Evolutionary conservation across 306 rosid genomes (phyloP), one percentile per base, ranked within the genome.

Genomic region (Cicer pinnatifidum): DNA sequence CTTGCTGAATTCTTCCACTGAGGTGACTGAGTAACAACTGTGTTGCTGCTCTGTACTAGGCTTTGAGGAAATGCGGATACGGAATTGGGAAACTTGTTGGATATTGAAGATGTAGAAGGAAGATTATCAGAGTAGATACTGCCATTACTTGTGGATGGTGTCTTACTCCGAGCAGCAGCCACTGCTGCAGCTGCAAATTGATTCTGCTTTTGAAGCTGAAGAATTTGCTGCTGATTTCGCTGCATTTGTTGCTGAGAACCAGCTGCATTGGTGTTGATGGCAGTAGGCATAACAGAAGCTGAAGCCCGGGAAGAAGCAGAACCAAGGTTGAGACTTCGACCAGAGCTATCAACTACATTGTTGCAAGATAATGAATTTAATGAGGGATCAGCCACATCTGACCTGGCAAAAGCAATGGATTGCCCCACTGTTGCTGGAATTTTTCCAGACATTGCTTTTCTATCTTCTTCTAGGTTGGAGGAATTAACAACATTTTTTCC

Each of bases 1-100:
- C 93, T 84, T 11, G 58, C 76, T 73, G 96, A 72, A 80, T 77
- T 95, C 78, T 95, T 95, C 99, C 97, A 92, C 83, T 90, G 99
- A 67, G 96, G 75, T 62, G 97, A 87, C 60, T 95, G 97, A 57
- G 88, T 73, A 63, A 91, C 89, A 75, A 90, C 89, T 66, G 87
- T 78, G 87, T 79, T 77, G 78, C 80, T 82, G 78, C 91, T 81
- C 75, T 89, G 97, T 60, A 82, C 88, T 45, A 91, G 88, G 85
- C 86, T 88, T 78, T 85, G 96, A 35, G 92, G 87, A 76, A 88
- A 91, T 1, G 88, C 77, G 10, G 97, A 86, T 10, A 88, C 77
- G 11, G 93, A 76, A 78, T 82, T 95, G 11, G 96, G 76, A 80
- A 87, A 95, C 85, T 95, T 95, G 1, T 86, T 75, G 12, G 86